Percentiles rank a stretch among this genome's conserved stretches.
These are phyloP conservation scores for Aspergillus novoparasiticus DNA, from an alignment of 2,329 filamentous ascomycete species.

Conservation along the genomic window DNA sequence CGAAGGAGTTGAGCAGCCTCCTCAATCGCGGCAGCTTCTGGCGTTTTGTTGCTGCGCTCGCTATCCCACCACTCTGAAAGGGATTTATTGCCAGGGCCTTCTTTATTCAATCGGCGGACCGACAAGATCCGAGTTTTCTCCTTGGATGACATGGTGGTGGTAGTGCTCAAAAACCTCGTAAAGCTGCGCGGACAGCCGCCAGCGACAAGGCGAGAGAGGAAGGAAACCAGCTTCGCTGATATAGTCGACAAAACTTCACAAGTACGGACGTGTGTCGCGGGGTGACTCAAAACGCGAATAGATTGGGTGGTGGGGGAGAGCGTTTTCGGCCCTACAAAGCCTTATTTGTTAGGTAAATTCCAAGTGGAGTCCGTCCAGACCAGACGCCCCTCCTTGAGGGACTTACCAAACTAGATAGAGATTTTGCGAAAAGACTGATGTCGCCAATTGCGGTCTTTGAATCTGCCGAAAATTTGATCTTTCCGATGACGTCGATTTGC, in stretches of 20 bases:
- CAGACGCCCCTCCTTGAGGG: neutral
- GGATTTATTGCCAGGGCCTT: constrained; percentile 34
- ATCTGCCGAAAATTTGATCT: constrained; percentile 9
- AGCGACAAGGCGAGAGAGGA: constrained; percentile 28
- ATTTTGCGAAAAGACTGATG: neutral
- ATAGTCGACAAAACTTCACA: neutral
- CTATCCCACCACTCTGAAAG: constrained; percentile 44
- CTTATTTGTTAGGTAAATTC: constrained; percentile 4
- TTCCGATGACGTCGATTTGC: constrained; percentile 10
- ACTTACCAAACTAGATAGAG: neutral
- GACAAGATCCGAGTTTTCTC: constrained; percentile 39
- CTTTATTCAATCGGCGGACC: constrained; percentile 40
- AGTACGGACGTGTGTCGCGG: neutral
- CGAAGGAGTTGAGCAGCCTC: constrained; percentile 69
- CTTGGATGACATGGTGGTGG: constrained; percentile 24
- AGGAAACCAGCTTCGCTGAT: constrained; percentile 31
- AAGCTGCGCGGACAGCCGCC: constrained; percentile 34
- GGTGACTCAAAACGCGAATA: constrained; percentile 2
- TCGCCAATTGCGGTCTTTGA: constrained; percentile 2
- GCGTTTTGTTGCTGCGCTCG: constrained; percentile 39
- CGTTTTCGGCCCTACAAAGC: constrained; percentile 1
- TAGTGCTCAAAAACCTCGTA: constrained; percentile 25
- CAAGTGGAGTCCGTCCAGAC: neutral
- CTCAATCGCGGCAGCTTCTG: constrained; percentile 57
- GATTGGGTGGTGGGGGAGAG: constrained; percentile 1